phyloP scores from a whole-genome alignment of 768 basidiomycete genomes.

The Auricularia auricula-judae region DNA sequence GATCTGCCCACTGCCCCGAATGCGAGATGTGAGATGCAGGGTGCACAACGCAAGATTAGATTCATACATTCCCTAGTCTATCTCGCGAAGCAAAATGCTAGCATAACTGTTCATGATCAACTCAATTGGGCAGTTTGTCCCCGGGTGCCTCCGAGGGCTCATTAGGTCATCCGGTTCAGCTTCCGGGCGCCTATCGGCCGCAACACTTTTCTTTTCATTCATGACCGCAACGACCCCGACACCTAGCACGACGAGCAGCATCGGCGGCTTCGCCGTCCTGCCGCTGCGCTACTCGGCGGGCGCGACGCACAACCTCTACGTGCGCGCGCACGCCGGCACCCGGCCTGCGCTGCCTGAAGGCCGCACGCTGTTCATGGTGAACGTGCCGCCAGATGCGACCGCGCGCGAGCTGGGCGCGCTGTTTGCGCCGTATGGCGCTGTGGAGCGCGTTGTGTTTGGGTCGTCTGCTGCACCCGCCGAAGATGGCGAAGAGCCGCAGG shows the following conservation, averaged over 20 bases:
- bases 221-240: neutral
- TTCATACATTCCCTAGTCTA: too few relatives aligned
- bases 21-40: too few relatives aligned
- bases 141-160: too few relatives aligned
- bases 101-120: too few relatives aligned
- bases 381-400: slow-evolving; percentile 80
- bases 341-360: slow-evolving; percentile 31
- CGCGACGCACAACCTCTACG: slow-evolving; percentile 66
- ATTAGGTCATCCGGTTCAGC: too few relatives aligned
- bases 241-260: too few relatives aligned
- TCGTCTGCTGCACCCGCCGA: slow-evolving; percentile 28
- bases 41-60: too few relatives aligned
- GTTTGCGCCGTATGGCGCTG: slow-evolving; percentile 67
- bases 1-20: too few relatives aligned
- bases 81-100: too few relatives aligned
- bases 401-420: slow-evolving; percentile 66
- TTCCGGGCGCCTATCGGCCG: too few relatives aligned
- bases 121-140: too few relatives aligned
- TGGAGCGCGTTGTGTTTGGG: slow-evolving; percentile 66
- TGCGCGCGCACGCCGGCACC: slow-evolving; percentile 44
- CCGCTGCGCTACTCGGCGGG: slow-evolving; percentile 28
- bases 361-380: slow-evolving; percentile 80
- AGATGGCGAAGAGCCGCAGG: slow-evolving; percentile 8
- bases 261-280: slow-evolving; percentile 23
- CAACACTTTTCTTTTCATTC: neutral